A percentile compares a stretch with the other conserved stretches of the same genome.
Evolutionary conservation across 768 basidiomycete genomes (phyloP).

Genomic region (Chalciporus chontae): DNA sequence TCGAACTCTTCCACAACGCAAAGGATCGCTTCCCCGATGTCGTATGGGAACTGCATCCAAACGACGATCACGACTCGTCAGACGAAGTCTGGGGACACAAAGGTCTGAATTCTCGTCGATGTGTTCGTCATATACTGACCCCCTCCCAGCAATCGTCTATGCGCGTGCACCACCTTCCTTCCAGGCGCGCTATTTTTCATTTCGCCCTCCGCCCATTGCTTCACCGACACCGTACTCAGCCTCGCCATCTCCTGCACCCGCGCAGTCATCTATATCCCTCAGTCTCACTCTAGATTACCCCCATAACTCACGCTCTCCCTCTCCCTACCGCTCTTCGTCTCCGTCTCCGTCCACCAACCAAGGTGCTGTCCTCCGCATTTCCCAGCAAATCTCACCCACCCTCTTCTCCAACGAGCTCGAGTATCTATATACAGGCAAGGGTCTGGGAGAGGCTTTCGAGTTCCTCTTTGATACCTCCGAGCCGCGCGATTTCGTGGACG

Average conservation of each 20-base stretch:
- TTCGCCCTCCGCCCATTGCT: conserved; percentile 53
- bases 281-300: conserved; percentile 42
- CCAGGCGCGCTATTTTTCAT: conserved; percentile 84
- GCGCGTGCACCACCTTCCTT: conserved; percentile 91
- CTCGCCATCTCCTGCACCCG: conserved; percentile 49
- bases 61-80: conserved; percentile 44
- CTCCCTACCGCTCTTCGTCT: conserved; percentile 43
- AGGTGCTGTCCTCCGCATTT: conserved; percentile 54
- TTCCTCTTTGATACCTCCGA: conserved; percentile 72
- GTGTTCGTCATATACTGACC: background rate
- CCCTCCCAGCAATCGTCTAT: conserved; percentile 77
- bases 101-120: conserved; percentile 47
- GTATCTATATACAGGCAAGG: conserved; percentile 91
- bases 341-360: conserved; percentile 43
- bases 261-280: conserved; percentile 61
- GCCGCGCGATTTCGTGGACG: conserved; percentile 41
- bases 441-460: conserved; percentile 83
- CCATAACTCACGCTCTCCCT: conserved; percentile 42
- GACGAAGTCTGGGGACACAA: conserved; percentile 90
- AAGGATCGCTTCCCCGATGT: conserved; percentile 96
- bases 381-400: conserved; percentile 67
- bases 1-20: conserved; percentile 72
- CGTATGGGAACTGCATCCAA: conserved; percentile 78
- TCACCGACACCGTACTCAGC: conserved; percentile 49
- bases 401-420: conserved; percentile 90